phyloP scores from a whole-genome alignment of 148 eudicot species.

The Fagopyrum tataricum region DNA sequence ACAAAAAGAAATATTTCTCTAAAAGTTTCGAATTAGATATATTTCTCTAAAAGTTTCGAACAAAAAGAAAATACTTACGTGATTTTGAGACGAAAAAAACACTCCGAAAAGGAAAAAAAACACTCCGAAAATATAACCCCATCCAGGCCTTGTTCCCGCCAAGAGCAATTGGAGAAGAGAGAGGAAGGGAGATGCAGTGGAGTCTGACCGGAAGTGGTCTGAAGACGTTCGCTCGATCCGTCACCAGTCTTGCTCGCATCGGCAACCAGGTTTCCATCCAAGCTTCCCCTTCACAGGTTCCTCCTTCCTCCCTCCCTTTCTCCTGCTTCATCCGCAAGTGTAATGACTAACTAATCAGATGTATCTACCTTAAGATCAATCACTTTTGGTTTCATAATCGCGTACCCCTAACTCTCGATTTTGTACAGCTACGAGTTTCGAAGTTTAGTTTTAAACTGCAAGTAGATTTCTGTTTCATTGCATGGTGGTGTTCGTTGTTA shows the following conservation, averaged over 20 bases:
- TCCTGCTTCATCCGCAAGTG: not conserved
- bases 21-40: too few relatives aligned
- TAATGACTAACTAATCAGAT: not conserved
- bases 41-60: too few relatives aligned
- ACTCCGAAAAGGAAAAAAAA: not conserved
- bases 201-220: constrained; percentile 70
- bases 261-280: constrained; percentile 88
- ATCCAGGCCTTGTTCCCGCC: constrained; percentile 15
- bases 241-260: constrained; percentile 84
- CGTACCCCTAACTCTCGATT: not conserved
- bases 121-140: not conserved
- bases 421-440: not conserved
- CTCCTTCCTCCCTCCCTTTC: not conserved
- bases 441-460: not conserved
- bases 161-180: constrained; percentile 16
- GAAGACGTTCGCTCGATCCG: constrained; percentile 71
- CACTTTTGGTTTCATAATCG: not conserved
- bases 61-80: too few relatives aligned
- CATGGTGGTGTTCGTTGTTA: not conserved
- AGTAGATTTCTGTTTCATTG: not conserved
- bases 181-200: constrained; percentile 53
- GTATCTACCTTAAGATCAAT: not conserved
- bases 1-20: too few relatives aligned
- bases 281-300: constrained; percentile 80
- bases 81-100: too few relatives aligned